Base-by-base conservation (phyloP, 108 stramenopile genomes). In the Mayamaea pseudoterrestris region DNA sequence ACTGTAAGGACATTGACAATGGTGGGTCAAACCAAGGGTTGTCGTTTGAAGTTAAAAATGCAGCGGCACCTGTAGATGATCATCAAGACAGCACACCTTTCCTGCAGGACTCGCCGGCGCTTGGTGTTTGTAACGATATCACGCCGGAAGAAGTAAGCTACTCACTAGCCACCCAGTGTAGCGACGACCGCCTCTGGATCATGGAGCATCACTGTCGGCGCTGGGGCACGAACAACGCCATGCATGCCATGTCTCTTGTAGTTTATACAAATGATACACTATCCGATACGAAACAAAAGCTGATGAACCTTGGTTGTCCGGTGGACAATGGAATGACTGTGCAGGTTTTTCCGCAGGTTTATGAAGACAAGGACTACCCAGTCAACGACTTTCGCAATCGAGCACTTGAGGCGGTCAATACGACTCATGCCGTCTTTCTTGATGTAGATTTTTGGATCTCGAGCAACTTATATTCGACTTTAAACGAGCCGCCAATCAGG, bases 391-490 rank as follows among this genome's bases (percentile, higher is more conserved):
- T 95, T 39, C 77, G 93, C 3, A 95, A 90, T 54, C 45, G 78
- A 45, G 93, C 91, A 27, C 53, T 93, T 21, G 41, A 49, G 5
- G 37, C 27, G 11, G 87, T 91, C n/a, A 44, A 37, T 32, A 86
- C 83, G 0, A 53, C 81, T 5, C 80, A 84, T 61, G 65, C 89
- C 45, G 52, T 94, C 2, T 88, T 85, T 44, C 63, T 78, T 12
- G 93, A 94, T 62, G 70, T 94, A 23, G 93, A 94, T 57, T 88
- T 92, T 59, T 93, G 90, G 90, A 66, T 73, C 0, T 64, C 74
- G 25, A 41, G 58, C 21, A 57, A 73, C 42, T 64, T 92, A 7
- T 68, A 80, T 37, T 61, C 75, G 0, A 71, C 57, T 5, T 47
- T 90, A 0, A 17, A 40, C 2, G 5, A 18, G 16, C 45, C 8